Base-by-base conservation (phyloP, 1,139 yeast species). In the Scheffersomyces cryptocercus region DNA sequence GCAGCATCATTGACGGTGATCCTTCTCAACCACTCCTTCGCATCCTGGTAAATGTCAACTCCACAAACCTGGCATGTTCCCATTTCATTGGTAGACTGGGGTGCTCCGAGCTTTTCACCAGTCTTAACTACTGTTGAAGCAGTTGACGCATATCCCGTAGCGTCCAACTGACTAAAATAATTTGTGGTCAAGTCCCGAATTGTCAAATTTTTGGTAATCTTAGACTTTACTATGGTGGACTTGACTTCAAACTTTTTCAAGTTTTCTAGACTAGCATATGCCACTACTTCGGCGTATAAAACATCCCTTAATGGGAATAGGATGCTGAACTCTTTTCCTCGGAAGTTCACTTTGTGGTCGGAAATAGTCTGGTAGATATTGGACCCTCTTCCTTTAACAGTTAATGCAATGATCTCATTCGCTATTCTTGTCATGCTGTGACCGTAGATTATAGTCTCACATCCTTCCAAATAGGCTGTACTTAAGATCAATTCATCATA, bases 61-160 rank as follows among this genome's bases (percentile, higher is more conserved):
- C 73, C 74, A 61, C 91, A 85, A 1, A 83, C 56, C 33, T 66
- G 65, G 62, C 95, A 87, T 5, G 53, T 40, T 3, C 48, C 55
- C 3, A 44, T 26, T 2, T 49, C 45, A 8, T 49, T 42, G 4
- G 45, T 52, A 15, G 52, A 54, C n/a, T 54, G 61, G 0, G 88
- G 89, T 8, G 77, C 76, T 1, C 81, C 81, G 40, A 93, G 67
- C 61, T 93, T 91, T 41, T 84, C 84, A 9, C 95, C 96, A 0
- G 96, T 91, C 50, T 88, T 84, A 10, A 90, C 91, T 14, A 93
- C 98, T 0, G 99, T 91, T 0, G 97, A 86, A 2, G 95, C 93
- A 3, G 95, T 89, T 41, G 95, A 89, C 0, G 97, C 89, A 57
- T 90, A 91, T 6, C 87, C 95, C 8, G 79, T 71, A 7, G 67